Percentiles rank a stretch among this genome's conserved stretches.
Evolutionary conservation across 2,329 filamentous ascomycete species (phyloP).

Genomic region (Aspergillus caelatus): DNA sequence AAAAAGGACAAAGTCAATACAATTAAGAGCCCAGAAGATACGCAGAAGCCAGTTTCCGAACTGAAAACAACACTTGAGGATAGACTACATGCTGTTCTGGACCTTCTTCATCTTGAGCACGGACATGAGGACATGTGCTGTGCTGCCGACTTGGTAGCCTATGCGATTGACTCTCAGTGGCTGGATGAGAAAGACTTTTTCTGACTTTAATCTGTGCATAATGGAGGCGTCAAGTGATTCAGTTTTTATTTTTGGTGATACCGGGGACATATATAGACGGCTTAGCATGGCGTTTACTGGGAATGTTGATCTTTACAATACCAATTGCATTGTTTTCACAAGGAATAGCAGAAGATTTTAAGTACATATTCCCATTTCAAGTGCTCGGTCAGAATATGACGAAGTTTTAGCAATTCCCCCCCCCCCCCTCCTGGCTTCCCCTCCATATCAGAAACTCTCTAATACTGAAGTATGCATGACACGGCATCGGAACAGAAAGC

Average conservation of each 20-base stretch:
- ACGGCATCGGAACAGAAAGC: background rate
- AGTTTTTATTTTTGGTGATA: background rate
- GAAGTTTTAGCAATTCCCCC: too few species aligned
- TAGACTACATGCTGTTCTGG: conserved; percentile 35
- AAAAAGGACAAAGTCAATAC: conserved; percentile 11
- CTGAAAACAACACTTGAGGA: conserved; percentile 36
- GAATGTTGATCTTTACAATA: background rate
- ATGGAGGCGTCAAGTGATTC: background rate
- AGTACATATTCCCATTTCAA: too few species aligned
- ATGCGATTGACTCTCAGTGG: conserved; percentile 47
- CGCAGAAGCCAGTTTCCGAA: conserved; percentile 21
- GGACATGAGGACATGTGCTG: conserved; percentile 46
- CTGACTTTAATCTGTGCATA: conserved; percentile 10
- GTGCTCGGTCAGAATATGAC: too few species aligned
- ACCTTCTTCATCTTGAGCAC: conserved; percentile 41
- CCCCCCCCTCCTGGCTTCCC: too few species aligned
- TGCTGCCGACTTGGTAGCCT: conserved; percentile 47
- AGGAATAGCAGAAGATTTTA: background rate
- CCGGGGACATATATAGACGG: conserved; percentile 2
- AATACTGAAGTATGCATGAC: background rate
- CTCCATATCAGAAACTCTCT: background rate
- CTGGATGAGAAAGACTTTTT: conserved; percentile 44
- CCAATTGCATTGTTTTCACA: background rate
- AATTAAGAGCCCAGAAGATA: conserved; percentile 14
- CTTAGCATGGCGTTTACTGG: background rate